phyloP scores from a whole-genome alignment of 805 yeast genomes.

The Kodamaea laetipori region DNA sequence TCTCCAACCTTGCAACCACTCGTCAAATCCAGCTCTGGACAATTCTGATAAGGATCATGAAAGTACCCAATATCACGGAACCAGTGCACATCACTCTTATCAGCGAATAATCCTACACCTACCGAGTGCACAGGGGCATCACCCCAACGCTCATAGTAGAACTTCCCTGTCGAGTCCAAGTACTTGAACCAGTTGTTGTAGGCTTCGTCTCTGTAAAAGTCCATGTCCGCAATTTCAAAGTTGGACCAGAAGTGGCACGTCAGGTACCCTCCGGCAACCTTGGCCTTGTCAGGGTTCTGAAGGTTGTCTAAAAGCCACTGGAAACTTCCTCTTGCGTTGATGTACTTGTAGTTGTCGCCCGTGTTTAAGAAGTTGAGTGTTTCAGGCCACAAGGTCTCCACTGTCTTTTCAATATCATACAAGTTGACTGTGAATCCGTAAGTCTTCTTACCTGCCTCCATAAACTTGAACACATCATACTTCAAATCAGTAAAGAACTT shows the following conservation, averaged over 20 bases:
- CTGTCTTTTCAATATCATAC: constrained; percentile 69
- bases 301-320: constrained; percentile 54
- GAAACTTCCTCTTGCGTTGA: constrained; percentile 50
- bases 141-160: constrained; percentile 91
- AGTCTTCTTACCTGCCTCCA: constrained; percentile 64
- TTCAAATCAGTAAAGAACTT: constrained; percentile 66
- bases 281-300: constrained; percentile 50
- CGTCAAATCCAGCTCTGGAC: constrained; percentile 57
- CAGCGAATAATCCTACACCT: constrained; percentile 72
- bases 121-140: constrained; percentile 89
- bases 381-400: constrained; percentile 66
- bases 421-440: constrained; percentile 74
- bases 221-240: constrained; percentile 84
- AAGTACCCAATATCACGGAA: constrained; percentile 80
- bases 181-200: constrained; percentile 64
- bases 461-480: constrained; percentile 76
- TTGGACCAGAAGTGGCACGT: constrained; percentile 91
- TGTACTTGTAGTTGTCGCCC: constrained; percentile 59
- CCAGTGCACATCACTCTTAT: constrained; percentile 74
- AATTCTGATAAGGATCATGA: constrained; percentile 74
- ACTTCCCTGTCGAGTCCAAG: constrained; percentile 73
- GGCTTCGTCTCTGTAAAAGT: constrained; percentile 70
- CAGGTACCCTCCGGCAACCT: constrained; percentile 51
- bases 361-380: constrained; percentile 59
- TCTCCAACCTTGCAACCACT: constrained; percentile 55